These are phyloP conservation scores for Psophocarpus tetragonolobus DNA, from an alignment of 306 rosid genomes.

Conservation along the genomic window DNA sequence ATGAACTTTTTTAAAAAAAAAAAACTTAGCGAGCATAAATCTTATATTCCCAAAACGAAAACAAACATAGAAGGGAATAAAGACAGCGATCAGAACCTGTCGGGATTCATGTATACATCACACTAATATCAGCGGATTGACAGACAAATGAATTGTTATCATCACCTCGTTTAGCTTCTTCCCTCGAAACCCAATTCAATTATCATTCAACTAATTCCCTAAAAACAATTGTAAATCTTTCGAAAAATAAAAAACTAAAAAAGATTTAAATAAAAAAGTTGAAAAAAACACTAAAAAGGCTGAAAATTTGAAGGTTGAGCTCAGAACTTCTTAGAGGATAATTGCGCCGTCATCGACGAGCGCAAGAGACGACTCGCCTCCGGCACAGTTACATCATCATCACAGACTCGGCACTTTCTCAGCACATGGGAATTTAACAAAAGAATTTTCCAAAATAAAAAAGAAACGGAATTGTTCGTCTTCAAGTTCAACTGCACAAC, in stretches of 20 bases:
- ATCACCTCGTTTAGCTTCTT: conserved; percentile 66
- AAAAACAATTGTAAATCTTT: not conserved
- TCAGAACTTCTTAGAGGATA: conserved; percentile 99
- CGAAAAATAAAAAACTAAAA: not conserved
- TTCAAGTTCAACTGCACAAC: not conserved
- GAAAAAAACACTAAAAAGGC: not conserved
- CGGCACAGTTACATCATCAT: conserved; percentile 60
- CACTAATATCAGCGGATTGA: conserved; percentile 72
- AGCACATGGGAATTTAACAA: not conserved
- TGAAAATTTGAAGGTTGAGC: conserved; percentile 35
- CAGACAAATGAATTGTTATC: conserved; percentile 72
- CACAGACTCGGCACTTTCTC: conserved; percentile 38
- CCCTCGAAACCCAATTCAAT: not conserved
- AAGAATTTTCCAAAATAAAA: not conserved
- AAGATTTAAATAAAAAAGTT: not conserved
- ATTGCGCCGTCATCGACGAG: conserved; percentile 71
- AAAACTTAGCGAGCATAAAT: not conserved
- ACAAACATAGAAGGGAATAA: not conserved
- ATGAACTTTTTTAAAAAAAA: rapidly evolving
- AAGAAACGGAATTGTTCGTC: not conserved
- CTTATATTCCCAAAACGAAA: not conserved
- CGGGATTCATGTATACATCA: conserved; percentile 87
- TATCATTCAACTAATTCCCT: not conserved
- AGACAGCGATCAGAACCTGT: conserved; percentile 88
- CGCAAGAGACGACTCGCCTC: conserved; percentile 41